A percentile compares a stretch with the other conserved stretches of the same genome.
phyloP scores from a whole-genome alignment of 257 asterid genomes.

The Scutellaria baicalensis region DNA sequence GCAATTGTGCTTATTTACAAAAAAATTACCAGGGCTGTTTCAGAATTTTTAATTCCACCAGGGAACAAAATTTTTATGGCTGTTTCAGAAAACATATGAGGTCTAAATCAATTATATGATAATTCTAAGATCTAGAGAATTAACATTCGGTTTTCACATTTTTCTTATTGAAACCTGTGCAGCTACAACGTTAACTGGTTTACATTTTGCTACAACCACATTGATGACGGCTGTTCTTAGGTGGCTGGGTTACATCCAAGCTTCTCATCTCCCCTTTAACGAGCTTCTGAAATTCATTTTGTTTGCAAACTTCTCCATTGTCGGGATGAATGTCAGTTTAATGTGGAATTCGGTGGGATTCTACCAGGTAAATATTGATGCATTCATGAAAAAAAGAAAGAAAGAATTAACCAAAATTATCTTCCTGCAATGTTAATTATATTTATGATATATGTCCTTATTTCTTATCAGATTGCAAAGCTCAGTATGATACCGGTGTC shows the following conservation, averaged over 20 bases:
- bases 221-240: conserved; percentile 74
- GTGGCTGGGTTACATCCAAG: conserved; percentile 91
- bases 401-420: neutral
- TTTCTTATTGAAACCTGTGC: conserved; percentile 32
- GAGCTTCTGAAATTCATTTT: conserved; percentile 76
- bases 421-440: neutral
- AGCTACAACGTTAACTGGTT: conserved; percentile 87
- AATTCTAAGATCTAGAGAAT: neutral
- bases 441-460: neutral
- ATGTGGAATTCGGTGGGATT: conserved; percentile 99
- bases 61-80: neutral
- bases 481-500: conserved; percentile 94
- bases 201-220: conserved; percentile 84
- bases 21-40: no score
- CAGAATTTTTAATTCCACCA: neutral
- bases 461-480: conserved; percentile 75
- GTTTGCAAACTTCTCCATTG: conserved; percentile 90
- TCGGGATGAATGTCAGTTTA: conserved; percentile 94
- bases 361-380: conserved; percentile 63
- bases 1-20: neutral
- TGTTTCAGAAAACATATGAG: neutral
- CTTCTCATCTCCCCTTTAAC: conserved; percentile 70
- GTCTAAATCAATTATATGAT: neutral
- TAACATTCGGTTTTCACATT: conserved; percentile 10
- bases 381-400: neutral